Conservation (phyloP, 2,329 filamentous ascomycete species). For the Colletotrichum caudatum region DNA sequence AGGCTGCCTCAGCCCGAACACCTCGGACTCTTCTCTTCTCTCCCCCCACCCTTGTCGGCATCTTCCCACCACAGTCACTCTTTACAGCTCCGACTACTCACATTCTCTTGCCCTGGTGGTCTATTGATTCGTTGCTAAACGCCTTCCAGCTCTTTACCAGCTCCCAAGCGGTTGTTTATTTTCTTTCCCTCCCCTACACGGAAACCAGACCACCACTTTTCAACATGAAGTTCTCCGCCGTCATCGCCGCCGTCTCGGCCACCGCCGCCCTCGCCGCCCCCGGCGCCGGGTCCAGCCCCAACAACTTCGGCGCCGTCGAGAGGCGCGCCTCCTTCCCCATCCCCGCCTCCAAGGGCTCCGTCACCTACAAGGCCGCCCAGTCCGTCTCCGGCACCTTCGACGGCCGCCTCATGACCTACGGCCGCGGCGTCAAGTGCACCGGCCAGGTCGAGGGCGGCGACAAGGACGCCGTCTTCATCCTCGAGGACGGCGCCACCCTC, state of each 20-base stretch:
- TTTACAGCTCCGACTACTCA: conserved; percentile 47
- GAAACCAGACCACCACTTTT: conserved; percentile 34
- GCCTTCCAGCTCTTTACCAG: conserved; percentile 26
- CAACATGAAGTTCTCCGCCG: conserved; percentile 46
- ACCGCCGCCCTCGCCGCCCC: conserved; percentile 42
- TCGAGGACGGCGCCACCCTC: conserved; percentile 56
- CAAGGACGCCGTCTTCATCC: conserved; percentile 58
- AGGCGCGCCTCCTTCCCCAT: conserved; percentile 47
- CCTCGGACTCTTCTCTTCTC: background rate
- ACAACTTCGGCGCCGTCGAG: conserved; percentile 36
- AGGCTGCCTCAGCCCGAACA: conserved; percentile 14
- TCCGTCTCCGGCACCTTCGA: conserved; percentile 47
- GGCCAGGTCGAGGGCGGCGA: conserved; percentile 58
- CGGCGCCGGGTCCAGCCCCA: conserved; percentile 36
- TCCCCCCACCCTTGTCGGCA: conserved; percentile 32
- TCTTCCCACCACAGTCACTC: conserved; percentile 39
- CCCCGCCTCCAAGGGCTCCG: conserved; percentile 47
- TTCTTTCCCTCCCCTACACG: conserved; percentile 2
- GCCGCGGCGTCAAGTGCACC: conserved; percentile 56
- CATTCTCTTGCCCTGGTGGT: conserved; percentile 46
- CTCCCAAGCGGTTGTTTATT: conserved; percentile 23
- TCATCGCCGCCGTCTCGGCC: conserved; percentile 44
- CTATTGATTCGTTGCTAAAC: conserved; percentile 35
- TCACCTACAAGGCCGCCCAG: conserved; percentile 43
- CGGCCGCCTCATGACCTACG: conserved; percentile 50